These are phyloP conservation scores for Dipteronia dyeriana DNA, from an alignment of 345 rosid genomes.

Conservation along the genomic window DNA sequence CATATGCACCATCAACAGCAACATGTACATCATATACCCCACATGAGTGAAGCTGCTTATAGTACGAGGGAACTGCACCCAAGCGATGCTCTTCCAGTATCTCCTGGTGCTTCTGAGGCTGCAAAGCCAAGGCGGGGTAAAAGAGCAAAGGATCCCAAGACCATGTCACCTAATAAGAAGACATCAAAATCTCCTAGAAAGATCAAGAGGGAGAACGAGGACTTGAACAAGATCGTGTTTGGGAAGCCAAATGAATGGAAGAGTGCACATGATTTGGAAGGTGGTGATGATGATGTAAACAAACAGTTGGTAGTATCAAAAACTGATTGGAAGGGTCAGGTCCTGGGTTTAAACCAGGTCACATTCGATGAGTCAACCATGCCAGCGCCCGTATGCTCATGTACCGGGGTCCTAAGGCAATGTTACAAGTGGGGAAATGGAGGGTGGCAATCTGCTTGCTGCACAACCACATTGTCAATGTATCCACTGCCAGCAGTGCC, in stretches of 20 bases:
- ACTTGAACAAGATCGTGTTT: constrained; percentile 61
- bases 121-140: constrained; percentile 68
- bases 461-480: constrained; percentile 89
- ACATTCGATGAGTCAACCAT: constrained; percentile 89
- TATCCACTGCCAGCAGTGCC: constrained; percentile 87
- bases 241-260: constrained; percentile 63
- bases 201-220: constrained; percentile 78
- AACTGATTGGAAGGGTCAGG: constrained; percentile 86
- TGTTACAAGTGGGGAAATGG: constrained; percentile 99
- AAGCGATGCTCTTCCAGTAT: constrained; percentile 44
- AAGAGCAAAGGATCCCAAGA: constrained; percentile 69
- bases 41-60: constrained; percentile 57
- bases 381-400: constrained; percentile 93
- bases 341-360: constrained; percentile 84
- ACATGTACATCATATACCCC: constrained; percentile 55
- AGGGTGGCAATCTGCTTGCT: constrained; percentile 98
- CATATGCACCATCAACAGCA: constrained; percentile 81
- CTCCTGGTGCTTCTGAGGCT: constrained; percentile 53
- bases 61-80: constrained; percentile 61
- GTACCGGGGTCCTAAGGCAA: constrained; percentile 85
- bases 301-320: constrained; percentile 53
- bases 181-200: constrained; percentile 63
- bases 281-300: constrained; percentile 45
- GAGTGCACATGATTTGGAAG: constrained; percentile 45
- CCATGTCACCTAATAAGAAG: constrained; percentile 52